Evolutionary conservation across 2,329 filamentous ascomycete genomes (phyloP).

Genomic region (Chalaropsis thielavioides): DNA sequence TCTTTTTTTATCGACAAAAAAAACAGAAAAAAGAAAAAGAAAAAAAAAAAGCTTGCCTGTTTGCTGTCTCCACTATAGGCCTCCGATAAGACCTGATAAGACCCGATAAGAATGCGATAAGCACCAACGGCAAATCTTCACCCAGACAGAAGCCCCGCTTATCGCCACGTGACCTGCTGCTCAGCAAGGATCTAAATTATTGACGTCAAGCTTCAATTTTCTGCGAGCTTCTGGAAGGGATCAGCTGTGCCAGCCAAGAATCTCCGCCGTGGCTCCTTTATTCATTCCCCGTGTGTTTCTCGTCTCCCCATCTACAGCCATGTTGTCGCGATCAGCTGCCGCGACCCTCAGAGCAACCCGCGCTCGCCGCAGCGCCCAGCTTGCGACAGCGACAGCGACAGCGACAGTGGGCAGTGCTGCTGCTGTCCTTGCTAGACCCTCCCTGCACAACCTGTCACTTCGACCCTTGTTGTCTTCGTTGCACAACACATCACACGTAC

Average conservation of each 20-base stretch:
- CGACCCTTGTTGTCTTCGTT: not conserved
- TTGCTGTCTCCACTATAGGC: slow-evolving; percentile 1
- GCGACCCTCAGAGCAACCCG: not conserved
- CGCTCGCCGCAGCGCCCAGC: not conserved
- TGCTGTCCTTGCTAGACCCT: not conserved
- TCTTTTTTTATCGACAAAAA: not conserved
- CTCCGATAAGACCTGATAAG: slow-evolving; percentile 8
- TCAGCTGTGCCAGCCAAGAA: not conserved
- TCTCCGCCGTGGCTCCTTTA: no score
- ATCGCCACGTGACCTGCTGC: not conserved
- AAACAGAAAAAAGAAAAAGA: not conserved
- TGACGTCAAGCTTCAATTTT: slow-evolving; percentile 12
- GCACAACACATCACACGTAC: not conserved
- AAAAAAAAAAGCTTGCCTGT: slow-evolving; percentile 1
- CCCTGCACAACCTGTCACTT: not conserved
- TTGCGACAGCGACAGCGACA: not conserved
- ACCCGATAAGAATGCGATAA: not conserved
- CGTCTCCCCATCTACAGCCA: not conserved
- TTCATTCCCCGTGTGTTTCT: not conserved
- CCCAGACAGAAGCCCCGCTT: not conserved
- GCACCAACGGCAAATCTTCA: not conserved
- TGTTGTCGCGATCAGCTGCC: slow-evolving; percentile 1
- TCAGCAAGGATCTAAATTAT: slow-evolving; percentile 6
- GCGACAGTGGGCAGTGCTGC: not conserved
- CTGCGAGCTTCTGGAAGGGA: not conserved